Conservation (phyloP, 805 yeast genomes). For the Wickerhamiella sorbophila region DNA sequence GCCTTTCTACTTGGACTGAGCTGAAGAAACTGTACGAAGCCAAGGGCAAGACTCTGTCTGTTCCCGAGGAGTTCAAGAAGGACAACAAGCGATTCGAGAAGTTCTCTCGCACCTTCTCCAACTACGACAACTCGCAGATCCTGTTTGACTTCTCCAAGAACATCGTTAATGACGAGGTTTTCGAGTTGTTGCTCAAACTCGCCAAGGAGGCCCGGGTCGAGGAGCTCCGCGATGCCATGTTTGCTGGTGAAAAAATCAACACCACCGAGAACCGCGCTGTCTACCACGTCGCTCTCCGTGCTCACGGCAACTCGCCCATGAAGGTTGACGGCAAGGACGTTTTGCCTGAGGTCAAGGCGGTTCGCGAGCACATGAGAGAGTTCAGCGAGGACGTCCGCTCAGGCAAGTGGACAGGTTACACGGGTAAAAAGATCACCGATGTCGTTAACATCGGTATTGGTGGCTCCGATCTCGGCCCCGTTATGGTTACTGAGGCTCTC, state of each 20-base stretch:
- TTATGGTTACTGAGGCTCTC: constrained; percentile 97
- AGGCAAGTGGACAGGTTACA: constrained; percentile 93
- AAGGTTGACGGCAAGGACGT: constrained; percentile 80
- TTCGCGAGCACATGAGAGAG: constrained; percentile 91
- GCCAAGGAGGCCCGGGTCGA: constrained; percentile 88
- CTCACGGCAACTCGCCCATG: constrained; percentile 75
- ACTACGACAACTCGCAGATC: constrained; percentile 78
- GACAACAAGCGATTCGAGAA: constrained; percentile 67
- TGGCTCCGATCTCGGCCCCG: constrained; percentile 98
- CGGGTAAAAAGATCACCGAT: constrained; percentile 86
- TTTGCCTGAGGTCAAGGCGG: constrained; percentile 81
- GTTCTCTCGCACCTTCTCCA: constrained; percentile 61
- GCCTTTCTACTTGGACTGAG: constrained; percentile 73
- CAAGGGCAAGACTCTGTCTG: constrained; percentile 55
- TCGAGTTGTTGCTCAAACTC: constrained; percentile 50
- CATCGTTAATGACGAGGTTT: constrained; percentile 73
- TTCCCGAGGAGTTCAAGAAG: constrained; percentile 59
- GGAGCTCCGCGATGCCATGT: constrained; percentile 76
- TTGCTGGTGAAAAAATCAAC: constrained; percentile 86
- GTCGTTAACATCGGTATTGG: constrained; percentile 98
- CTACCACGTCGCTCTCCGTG: constrained; percentile 91
- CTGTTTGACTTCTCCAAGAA: constrained; percentile 93
- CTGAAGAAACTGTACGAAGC: constrained; percentile 57
- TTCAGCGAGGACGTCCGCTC: constrained; percentile 81
- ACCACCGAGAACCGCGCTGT: constrained; percentile 89